Conservation (phyloP, 441 rosid species). For the Euphorbia celastroides region DNA sequence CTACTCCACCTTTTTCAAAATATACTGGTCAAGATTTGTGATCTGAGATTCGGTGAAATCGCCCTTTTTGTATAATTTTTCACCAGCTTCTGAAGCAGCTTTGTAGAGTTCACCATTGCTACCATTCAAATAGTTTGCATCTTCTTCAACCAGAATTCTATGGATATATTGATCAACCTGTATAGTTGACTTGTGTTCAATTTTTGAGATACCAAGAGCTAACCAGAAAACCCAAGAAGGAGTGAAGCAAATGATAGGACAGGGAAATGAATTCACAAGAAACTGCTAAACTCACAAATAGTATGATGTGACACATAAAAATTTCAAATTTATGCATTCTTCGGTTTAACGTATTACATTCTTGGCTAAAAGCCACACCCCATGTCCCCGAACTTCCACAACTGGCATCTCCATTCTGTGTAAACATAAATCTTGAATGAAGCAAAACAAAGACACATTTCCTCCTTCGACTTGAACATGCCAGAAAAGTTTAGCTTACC, state of each 20-base stretch:
- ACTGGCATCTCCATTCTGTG: slow-evolving; percentile 92
- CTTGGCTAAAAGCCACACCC: slow-evolving; percentile 78
- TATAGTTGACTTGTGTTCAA: too few relatives aligned
- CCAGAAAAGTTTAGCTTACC: slow-evolving; percentile 33
- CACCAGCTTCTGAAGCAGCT: slow-evolving; percentile 52
- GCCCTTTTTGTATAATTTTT: slow-evolving; percentile 48
- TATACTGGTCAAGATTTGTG: slow-evolving; percentile 54
- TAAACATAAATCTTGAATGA: slow-evolving; percentile 12
- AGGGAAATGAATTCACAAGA: not conserved
- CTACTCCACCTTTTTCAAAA: slow-evolving; percentile 51
- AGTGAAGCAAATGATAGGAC: too few relatives aligned
- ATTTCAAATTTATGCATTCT: too few relatives aligned
- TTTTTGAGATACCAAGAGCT: too few relatives aligned
- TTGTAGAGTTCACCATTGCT: slow-evolving; percentile 33
- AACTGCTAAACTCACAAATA: too few relatives aligned
- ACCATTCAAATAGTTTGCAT: too few relatives aligned
- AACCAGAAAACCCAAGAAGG: too few relatives aligned
- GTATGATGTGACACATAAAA: too few relatives aligned
- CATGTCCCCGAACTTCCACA: slow-evolving; percentile 69
- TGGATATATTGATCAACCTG: slow-evolving; percentile 80
- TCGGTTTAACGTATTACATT: slow-evolving; percentile 68
- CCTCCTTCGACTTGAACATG: slow-evolving; percentile 4
- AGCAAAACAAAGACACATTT: slow-evolving; percentile 13
- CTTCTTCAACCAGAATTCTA: slow-evolving; percentile 73
- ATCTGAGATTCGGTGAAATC: slow-evolving; percentile 53